Conservation (phyloP, 2,329 filamentous ascomycete genomes). For the Laburnicola sp. region DNA sequence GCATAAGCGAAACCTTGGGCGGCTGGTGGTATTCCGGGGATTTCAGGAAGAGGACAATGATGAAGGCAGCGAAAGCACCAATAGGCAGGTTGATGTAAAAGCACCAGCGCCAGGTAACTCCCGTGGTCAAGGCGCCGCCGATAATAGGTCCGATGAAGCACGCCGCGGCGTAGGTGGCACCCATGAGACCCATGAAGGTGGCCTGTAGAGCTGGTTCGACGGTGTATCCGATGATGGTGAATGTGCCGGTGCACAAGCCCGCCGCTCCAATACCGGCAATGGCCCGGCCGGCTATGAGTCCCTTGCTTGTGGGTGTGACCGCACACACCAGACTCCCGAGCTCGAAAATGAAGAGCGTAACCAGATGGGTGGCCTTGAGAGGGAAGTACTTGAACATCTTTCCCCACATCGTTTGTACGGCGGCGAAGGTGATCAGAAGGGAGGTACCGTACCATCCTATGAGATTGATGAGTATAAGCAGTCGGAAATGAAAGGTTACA, state of each 20-base stretch:
- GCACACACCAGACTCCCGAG: slow-evolving; percentile 59
- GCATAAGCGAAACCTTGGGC: slow-evolving; percentile 26
- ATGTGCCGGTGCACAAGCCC: slow-evolving; percentile 36
- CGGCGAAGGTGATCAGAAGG: too few relatives aligned
- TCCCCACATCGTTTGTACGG: too few relatives aligned
- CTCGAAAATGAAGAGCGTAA: slow-evolving; percentile 54
- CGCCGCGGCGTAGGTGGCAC: slow-evolving; percentile 41
- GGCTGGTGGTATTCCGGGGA: slow-evolving; percentile 32
- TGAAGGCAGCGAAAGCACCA: slow-evolving; percentile 45
- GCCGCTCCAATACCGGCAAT: slow-evolving; percentile 44
- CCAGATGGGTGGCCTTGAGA: too few relatives aligned
- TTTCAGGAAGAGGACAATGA: slow-evolving; percentile 47
- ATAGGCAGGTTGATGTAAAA: slow-evolving; percentile 50
- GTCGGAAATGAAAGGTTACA: too few relatives aligned
- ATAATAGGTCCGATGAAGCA: slow-evolving; percentile 48
- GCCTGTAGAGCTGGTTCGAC: slow-evolving; percentile 48
- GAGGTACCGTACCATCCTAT: too few relatives aligned
- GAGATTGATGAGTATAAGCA: too few relatives aligned
- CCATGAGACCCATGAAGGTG: slow-evolving; percentile 43
- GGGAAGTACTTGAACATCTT: too few relatives aligned
- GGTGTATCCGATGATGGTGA: slow-evolving; percentile 48
- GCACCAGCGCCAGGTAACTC: slow-evolving; percentile 45
- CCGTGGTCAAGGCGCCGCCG: slow-evolving; percentile 48
- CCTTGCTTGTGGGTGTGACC: slow-evolving; percentile 37
- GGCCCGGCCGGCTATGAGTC: slow-evolving; percentile 45